phyloP scores from a whole-genome alignment of 2,329 filamentous ascomycete genomes.

The Ceratocystis colombiana region DNA sequence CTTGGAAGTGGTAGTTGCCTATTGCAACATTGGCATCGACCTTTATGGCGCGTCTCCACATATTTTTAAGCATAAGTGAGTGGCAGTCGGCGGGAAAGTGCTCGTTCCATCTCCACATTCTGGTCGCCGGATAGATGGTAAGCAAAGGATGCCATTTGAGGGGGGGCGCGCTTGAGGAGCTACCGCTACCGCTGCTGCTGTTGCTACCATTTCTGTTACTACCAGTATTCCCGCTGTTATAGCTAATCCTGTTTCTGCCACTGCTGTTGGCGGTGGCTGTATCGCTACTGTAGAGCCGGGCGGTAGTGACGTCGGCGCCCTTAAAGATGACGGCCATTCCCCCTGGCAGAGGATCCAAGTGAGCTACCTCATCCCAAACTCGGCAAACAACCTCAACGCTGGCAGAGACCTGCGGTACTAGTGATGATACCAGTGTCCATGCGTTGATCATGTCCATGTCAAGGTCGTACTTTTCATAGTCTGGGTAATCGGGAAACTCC shows the following conservation, averaged over 20 bases:
- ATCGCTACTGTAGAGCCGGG: background rate
- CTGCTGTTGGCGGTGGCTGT: background rate
- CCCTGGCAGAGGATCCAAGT: background rate
- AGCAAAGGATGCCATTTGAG: slow-evolving; percentile 13
- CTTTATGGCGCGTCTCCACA: slow-evolving; percentile 10
- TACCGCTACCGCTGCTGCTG: background rate
- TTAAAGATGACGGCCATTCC: background rate
- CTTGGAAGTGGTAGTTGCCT: slow-evolving; percentile 5
- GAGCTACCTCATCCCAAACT: background rate
- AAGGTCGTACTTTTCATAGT: background rate
- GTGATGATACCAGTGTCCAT: background rate
- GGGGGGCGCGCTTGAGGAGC: background rate
- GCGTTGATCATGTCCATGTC: slow-evolving; percentile 18
- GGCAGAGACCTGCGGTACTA: background rate
- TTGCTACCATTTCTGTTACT: background rate
- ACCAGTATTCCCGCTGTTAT: background rate
- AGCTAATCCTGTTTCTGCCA: background rate
- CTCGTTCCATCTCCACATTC: slow-evolving; percentile 18
- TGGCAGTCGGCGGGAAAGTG: background rate
- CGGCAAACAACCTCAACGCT: background rate
- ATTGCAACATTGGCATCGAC: background rate
- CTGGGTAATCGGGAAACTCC: background rate
- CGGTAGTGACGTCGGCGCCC: background rate
- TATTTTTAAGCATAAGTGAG: background rate
- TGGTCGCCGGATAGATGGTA: slow-evolving; percentile 8